A percentile compares a stretch with the other conserved stretches of the same genome.
phyloP scores from a whole-genome alignment of 441 rosid species.

The Gossypium lobatum region DNA sequence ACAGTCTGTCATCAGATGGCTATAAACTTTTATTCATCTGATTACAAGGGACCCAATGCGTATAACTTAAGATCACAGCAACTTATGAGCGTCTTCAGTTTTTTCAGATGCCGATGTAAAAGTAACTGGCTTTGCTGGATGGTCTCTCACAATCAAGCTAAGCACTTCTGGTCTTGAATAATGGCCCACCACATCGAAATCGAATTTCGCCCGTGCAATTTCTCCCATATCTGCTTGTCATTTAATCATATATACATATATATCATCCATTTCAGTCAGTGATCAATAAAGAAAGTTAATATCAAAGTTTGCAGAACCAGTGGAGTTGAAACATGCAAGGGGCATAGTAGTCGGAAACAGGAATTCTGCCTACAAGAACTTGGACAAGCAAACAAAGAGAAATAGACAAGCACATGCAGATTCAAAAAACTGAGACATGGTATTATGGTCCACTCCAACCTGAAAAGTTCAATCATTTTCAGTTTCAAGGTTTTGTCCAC shows the following conservation, averaged over 20 bases:
- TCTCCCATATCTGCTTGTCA: conserved; percentile 74
- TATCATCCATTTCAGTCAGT: neutral
- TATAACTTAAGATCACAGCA: neutral
- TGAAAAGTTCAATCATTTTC: neutral
- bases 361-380: neutral
- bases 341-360: neutral
- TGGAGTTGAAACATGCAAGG: neutral
- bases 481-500: neutral
- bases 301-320: neutral
- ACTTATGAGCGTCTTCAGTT: conserved; percentile 29
- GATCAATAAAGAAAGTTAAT: neutral
- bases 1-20: neutral
- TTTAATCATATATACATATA: neutral
- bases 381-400: neutral
- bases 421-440: neutral
- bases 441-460: neutral
- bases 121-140: conserved; percentile 61
- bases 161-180: conserved; percentile 89
- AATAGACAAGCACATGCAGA: neutral
- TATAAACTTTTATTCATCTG: neutral
- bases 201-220: conserved; percentile 76
- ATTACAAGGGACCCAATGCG: neutral
- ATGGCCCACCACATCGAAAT: conserved; percentile 90
- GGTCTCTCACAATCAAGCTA: conserved; percentile 74
- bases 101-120: conserved; percentile 42